Conservation (phyloP, 768 basidiomycete species). For the Rhodotorula kratochvilovae region DNA sequence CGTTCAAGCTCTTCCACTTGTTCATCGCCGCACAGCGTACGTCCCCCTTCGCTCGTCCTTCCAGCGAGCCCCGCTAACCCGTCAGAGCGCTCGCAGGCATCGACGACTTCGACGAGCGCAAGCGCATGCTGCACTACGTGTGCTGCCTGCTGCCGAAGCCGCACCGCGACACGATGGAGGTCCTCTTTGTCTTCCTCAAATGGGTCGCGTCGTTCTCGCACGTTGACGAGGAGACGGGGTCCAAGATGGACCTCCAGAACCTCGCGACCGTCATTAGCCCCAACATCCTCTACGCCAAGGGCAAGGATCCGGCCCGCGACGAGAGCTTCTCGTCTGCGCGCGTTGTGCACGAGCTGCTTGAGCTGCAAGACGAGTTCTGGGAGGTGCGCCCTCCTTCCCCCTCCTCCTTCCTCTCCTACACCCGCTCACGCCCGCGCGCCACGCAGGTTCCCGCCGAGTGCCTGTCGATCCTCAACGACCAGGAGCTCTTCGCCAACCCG, state of each 20-base stretch:
- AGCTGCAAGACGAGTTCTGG: slow-evolving; percentile 92
- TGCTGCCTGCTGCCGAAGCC: slow-evolving; percentile 82
- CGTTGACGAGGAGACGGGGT: slow-evolving; percentile 92
- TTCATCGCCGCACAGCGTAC: slow-evolving; percentile 81
- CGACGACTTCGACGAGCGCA: slow-evolving; percentile 68
- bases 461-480: slow-evolving; percentile 75
- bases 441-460: slow-evolving; percentile 72
- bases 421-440: background rate
- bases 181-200: slow-evolving; percentile 94
- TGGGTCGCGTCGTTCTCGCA: slow-evolving; percentile 99
- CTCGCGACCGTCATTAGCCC: slow-evolving; percentile 95
- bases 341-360: slow-evolving; percentile 77
- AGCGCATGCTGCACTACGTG: slow-evolving; percentile 76
- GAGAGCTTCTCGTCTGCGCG: slow-evolving; percentile 87
- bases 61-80: background rate
- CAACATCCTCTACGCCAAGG: slow-evolving; percentile 83
- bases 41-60: slow-evolving; percentile 46
- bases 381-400: slow-evolving; percentile 50
- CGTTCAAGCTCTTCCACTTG: slow-evolving; percentile 83
- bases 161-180: slow-evolving; percentile 96
- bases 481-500: slow-evolving; percentile 82
- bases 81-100: slow-evolving; percentile 55
- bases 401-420: background rate
- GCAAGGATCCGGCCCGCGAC: slow-evolving; percentile 75
- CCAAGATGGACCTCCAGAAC: slow-evolving; percentile 95